Base-by-base conservation (phyloP, 352 stramenopile species). In the Globisporangium recalcitrans region DNA sequence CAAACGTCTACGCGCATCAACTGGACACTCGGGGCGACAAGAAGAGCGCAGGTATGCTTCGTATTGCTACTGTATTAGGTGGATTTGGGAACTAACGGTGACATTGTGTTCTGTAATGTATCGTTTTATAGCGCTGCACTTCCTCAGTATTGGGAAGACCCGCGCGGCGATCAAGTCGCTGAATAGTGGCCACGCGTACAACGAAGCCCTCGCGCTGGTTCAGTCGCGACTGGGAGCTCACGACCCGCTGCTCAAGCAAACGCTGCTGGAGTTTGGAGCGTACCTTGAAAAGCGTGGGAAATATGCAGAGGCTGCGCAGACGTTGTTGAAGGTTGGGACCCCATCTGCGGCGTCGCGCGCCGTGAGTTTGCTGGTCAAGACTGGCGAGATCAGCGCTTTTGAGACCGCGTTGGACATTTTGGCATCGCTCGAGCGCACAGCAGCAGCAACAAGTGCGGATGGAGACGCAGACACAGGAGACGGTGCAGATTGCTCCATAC, bases 141-240 rank as follows among this genome's bases (percentile, higher is more conserved):
- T 77, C 34, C 62, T 90, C 10, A 74, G 74, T 16, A 71, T 91
- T 26, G 72, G 70, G 4, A 87, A 91, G 55, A 68, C 88, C n/a
- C 71, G 75, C 19, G 65, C 70, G 0, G 80, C 82, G 10, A 58
- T 85, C 4, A 53, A 67, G 27, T 77, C 74, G 49, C 67, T 90
- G 19, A 54, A 70, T 29, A 72, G 68, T 24, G 75, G 72, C 3
- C 47, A 70, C 13, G 62, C 77, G 38, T 86, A 74, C 58, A 60
- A 59, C 2, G 85, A 93, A 78, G 85, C 85, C 1, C 58, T 91
- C 13, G 74, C 72, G 4, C 67, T 93, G 24, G 74, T 82, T 60
- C 49, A 66, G 26, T 70, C 74, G 24, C 73, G 75, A 9, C 69
- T 87, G 21, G 74, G 77, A 13, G 49, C 70, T 2, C 55, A 52